Percentiles rank a stretch among this genome's conserved stretches.
Conservation (phyloP, 139 green algal species). For the Chlamydomonas sp. region DNA sequence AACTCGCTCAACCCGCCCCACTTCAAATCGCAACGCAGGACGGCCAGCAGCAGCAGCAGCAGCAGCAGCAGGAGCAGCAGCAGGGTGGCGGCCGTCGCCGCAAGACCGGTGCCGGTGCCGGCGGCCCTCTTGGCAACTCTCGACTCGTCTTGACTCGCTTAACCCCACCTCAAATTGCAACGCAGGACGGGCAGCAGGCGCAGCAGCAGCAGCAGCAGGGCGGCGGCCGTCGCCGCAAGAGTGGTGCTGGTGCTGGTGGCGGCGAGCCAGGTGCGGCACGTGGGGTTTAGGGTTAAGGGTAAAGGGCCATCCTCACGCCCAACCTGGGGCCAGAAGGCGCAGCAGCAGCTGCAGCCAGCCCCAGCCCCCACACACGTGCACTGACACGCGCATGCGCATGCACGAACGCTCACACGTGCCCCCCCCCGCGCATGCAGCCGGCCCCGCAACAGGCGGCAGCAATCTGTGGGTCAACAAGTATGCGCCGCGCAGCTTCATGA, state of each 20-base stretch:
- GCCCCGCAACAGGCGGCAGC: not conserved
- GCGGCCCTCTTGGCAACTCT: no score
- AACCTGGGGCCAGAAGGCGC: not conserved
- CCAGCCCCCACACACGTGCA: not conserved
- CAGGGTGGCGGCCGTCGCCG: not conserved
- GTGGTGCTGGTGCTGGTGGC: not conserved
- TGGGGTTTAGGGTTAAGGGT: not conserved
- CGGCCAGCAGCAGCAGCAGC: no score
- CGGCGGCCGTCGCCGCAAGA: not conserved
- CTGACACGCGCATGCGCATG: not conserved
- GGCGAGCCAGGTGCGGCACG: not conserved
- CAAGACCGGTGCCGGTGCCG: not conserved
- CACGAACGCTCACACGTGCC: not conserved
- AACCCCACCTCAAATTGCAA: no score
- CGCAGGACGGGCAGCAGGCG: no score
- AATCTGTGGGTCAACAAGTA: slow-evolving; percentile 91
- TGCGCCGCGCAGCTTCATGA: slow-evolving; percentile 64
- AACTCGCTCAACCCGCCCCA: no score
- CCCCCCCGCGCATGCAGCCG: not conserved
- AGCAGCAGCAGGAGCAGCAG: no score
- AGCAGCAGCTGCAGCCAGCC: not conserved
- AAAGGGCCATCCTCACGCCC: no score
- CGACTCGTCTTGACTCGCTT: no score
- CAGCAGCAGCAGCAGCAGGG: no score
- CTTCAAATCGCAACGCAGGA: no score